Base-by-base conservation (phyloP, 164 flowering plant genomes). In the Pachysandra terminalis region DNA sequence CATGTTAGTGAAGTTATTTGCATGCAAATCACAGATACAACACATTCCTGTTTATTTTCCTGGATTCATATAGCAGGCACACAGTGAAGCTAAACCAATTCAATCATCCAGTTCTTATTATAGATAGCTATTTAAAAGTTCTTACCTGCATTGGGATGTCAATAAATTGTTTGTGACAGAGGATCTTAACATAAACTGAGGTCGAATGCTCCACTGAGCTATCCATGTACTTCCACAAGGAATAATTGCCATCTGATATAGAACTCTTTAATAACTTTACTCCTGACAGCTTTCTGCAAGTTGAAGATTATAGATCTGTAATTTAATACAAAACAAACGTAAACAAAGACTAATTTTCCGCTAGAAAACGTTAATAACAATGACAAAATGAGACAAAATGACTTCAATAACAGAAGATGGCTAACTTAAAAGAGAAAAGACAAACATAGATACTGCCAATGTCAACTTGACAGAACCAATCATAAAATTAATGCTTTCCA, bases 171-270 rank as follows among this genome's bases (percentile, higher is more conserved):
- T 74, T 59, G 57, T 40, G 3, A 59, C 23, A 16, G 66, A 53
- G 21, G 40, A 41, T 69, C 26, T 35, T 2, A 56, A 9, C 26
- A 55, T 45, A 8, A 23, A 28, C 25, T 64, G 69, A 48, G 73
- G 73, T 41, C 61, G 77, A 37, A 57, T 41, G n/a, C 77, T 73
- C 69, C 69, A 74, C 28, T 60, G 61, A 54, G 70, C 65, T 28
- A 45, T 62, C 73, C 66, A 70, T 53, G 70, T 68, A 56, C 65
- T 69, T 65, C 69, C 77, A 69, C 73, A 74, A 65, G 77, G 73
- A 52, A 65, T 24, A 48, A 74, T 49, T 19, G 77, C 77, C 77
- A 74, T 74, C 56, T 21, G 56, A 61, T 1, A 15, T 45, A 45
- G 15, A 13, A 15, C 17, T 45, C 1, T 10, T 45, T 15, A 5